Conservation (phyloP, 805 yeast species). For the Phaffomyces opuntiae region DNA sequence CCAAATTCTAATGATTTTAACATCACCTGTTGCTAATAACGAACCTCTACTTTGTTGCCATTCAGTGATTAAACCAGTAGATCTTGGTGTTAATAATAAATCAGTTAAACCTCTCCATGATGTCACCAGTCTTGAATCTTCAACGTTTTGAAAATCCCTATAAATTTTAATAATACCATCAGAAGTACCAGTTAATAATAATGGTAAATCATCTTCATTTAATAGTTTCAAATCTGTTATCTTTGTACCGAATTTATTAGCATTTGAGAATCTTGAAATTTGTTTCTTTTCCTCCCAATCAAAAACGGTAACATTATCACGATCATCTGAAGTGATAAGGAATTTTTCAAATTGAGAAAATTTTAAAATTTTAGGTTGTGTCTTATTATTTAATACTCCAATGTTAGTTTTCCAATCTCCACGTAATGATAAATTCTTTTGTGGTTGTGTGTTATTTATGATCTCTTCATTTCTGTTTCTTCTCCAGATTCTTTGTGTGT, state of each 20-base stretch:
- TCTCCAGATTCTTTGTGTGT: conserved; percentile 79
- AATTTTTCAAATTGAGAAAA: conserved; percentile 91
- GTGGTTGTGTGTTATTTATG: conserved; percentile 84
- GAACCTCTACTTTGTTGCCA: conserved; percentile 98
- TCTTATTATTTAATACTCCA: conserved; percentile 55
- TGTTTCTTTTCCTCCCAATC: conserved; percentile 69
- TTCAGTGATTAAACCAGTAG: conserved; percentile 79
- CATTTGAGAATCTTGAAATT: conserved; percentile 68
- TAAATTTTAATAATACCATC: conserved; percentile 92
- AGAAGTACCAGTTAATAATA: conserved; percentile 80
- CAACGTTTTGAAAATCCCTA: conserved; percentile 58
- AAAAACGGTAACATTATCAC: conserved; percentile 78
- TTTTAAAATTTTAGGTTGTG: conserved; percentile 71
- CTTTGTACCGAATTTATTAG: conserved; percentile 81
- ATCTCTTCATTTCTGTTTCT: conserved; percentile 82
- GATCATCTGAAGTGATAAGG: conserved; percentile 73
- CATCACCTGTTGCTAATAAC: conserved; percentile 89
- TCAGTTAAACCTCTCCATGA: conserved; percentile 94
- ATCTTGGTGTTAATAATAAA: conserved; percentile 68
- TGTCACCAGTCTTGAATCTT: conserved; percentile 56
- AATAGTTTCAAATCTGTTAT: conserved; percentile 80
- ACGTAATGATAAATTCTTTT: conserved; percentile 70
- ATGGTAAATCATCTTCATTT: conserved; percentile 88
- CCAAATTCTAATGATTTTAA: conserved; percentile 86
- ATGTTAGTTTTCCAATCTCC: conserved; percentile 78